Evolutionary conservation across 208 protist genomes (phyloP), one percentile per base, ranked within the genome.

Genomic region (Leishmania braziliensis): DNA sequence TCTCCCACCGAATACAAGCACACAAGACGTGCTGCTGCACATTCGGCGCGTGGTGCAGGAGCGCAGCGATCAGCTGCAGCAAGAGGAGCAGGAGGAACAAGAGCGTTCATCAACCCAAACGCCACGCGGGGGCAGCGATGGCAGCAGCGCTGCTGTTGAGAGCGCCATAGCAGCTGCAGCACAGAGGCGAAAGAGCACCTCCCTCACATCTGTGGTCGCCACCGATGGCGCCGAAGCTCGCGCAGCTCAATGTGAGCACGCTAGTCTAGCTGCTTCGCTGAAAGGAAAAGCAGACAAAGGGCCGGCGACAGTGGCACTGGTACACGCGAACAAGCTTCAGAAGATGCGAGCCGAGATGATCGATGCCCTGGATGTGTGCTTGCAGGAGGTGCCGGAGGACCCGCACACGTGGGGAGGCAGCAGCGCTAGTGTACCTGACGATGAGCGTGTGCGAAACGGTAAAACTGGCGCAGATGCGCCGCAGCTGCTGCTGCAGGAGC

Each of bases 301-400:
- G 51, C 33, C 12, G n/a, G 26, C 72, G 50, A 6, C 63, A 10
- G 33, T 43, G 26, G 2, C 82, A 12, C 65, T 50, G 3, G 80
- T 75, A 29, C 39, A 77, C 10, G 65, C 90, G 50, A 65, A 63
- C 29, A 10, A 58, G 43, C 75, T 95, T 56, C 83, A 89, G 65
- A 79, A 82, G 58, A 87, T 95, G 36, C 86, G 92, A 0, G 88
- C 85, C 16, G 94, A 95, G 63, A 88, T 96, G 83, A 88, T 97
- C 6, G 91, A 93, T 39, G 87, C 91, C 18, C 83, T 97, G 12
- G 94, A 97, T 62, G 83, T 97, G 73, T 97, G 94, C 77, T 62
- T 96, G 39, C 88, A 94, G 80, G 90, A 90, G 65, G 81, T 95
- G 23, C 94, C 91, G 3, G 83, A 89, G 36, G 76, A 72, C 50